Evolutionary conservation across 768 basidiomycete genomes (phyloP), one percentile per base, ranked within the genome.

Genomic region (Tylopilus rubrobrunneus): DNA sequence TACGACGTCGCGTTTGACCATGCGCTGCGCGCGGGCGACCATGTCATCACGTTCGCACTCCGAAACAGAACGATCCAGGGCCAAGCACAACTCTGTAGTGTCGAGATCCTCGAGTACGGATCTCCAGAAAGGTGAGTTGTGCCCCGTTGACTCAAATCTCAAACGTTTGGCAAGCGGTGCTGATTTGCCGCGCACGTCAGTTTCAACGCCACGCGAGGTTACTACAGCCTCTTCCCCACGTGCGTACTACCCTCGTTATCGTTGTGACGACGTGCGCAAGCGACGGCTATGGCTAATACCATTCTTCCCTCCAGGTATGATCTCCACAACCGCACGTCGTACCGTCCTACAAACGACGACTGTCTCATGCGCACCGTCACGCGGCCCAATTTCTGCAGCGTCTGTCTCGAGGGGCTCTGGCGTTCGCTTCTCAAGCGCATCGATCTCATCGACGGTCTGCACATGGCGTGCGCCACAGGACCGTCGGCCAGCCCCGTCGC

Each of bases 321-420:
- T 33, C 66, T 72, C 37, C 49, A 67, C 49, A 88, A 90, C 60
- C 66, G 68, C 48, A 89, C 86, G 0, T 78, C 80, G 4, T 91
- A 86, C 68, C 80, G 89, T n/a, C 89, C 89, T 4, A 91, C 89
- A 3, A 88, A 89, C 58, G 84, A 88, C 55, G 86, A 84, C 66
- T 91, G 89, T 64, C 80, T 91, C 45, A 91, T 92, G 89, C 86
- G 89, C 40, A 71, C 73, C 49, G 84, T 89, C 40, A 82, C 78
- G 28, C 76, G 78, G 0, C 83, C 87, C 51, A 80, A 86, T 62
- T 87, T 91, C 65, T 91, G 89, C 75, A 81, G 75, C 57, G 83
- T 81, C 48, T 92, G 89, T 63, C 61, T 79, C 14, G 89, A 91
- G 58, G 86, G 79, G 6, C 80, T 91, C 31, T 91, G 89, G 88